phyloP scores from a whole-genome alignment of 164 flowering plant genomes.

The Protea cynaroides region DNA sequence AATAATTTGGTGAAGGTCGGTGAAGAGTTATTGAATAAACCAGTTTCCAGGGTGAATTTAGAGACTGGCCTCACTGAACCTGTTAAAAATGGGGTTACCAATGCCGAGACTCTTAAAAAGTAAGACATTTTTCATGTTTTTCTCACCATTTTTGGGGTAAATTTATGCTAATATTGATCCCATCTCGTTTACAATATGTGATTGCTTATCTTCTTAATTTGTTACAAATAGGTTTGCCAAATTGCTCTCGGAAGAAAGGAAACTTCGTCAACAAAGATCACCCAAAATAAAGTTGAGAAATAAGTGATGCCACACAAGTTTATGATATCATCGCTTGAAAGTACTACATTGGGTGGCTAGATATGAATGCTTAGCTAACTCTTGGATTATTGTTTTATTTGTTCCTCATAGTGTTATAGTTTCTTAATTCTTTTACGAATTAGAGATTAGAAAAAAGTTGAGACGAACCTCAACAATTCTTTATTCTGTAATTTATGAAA shows the following conservation, averaged over 20 bases:
- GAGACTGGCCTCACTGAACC: conserved; percentile 27
- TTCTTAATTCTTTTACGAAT: too few species aligned
- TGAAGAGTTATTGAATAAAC: conserved; percentile 28
- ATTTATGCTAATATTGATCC: neutral
- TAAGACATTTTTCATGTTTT: neutral
- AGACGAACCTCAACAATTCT: too few species aligned
- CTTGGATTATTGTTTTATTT: too few species aligned
- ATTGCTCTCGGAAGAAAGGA: conserved; percentile 19
- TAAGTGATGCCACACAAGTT: too few species aligned
- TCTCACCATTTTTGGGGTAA: neutral
- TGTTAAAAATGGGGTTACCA: conserved; percentile 21
- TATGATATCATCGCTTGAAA: too few species aligned
- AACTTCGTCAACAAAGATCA: conserved; percentile 12
- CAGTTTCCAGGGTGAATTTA: conserved; percentile 29
- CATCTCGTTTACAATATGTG: too few species aligned
- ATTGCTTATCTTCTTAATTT: neutral
- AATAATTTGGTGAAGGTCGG: conserved; percentile 29
- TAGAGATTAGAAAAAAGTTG: too few species aligned
- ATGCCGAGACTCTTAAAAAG: conserved; percentile 34
- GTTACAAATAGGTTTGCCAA: conserved; percentile 30
- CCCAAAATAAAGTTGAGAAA: neutral
- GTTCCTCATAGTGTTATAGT: too few species aligned
- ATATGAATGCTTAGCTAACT: too few species aligned
- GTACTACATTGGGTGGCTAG: too few species aligned
- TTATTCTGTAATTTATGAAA: too few species aligned